Evolutionary conservation across 2,329 filamentous ascomycete species (phyloP), one percentile per base, ranked within the genome.

Genomic region (Colletotrichum spinosum): DNA sequence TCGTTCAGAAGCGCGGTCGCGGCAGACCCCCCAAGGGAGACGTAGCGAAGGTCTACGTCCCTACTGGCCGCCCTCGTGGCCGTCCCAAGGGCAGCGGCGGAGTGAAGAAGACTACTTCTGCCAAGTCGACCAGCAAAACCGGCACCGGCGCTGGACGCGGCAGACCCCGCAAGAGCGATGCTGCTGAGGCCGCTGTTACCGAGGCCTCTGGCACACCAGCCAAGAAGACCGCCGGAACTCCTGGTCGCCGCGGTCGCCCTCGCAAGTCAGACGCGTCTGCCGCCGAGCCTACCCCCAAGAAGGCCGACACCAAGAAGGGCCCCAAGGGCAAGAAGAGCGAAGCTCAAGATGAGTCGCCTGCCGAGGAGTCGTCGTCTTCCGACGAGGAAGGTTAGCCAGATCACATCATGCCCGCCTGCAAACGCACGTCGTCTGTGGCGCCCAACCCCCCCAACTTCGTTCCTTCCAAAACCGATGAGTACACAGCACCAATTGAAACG

Each of bases 51-150:
- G 61, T 75, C 55, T 77, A 79, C 41, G 74, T 72, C 3, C 77
- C 81, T 33, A 78, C 76, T 1, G 82, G 82, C 38, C 77, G 79
- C n/a, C 80, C 80, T 45, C 80, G 83, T n/a, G 82, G 82, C 35
- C 80, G 82, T 9, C 83, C 83, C 44, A 78, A 78, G 61, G 82
- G 82, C 69, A 77, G 73, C 65, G 75, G 71, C 65, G 74, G 74
- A 65, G 77, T 74, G 68, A 74, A 73, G 61, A 67, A 61, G 44
- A 65, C 70, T 5, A 52, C 63, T n/a, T 60, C 70, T 8, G 69
- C 55, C n/a, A 60, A 65, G 52, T 51, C 50, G 51, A 60, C 38
- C 39, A 44, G 65, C 38, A 42, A 67, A 11, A 13, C 52, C 11
- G 65, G 69, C 60, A 25, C 70, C 50, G 65, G 70, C 53, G 65